Percentiles rank a stretch among this genome's conserved stretches.
These are phyloP conservation scores for Zygnema circumcarinatum DNA, from an alignment of 139 green algal species.

Conservation along the genomic window DNA sequence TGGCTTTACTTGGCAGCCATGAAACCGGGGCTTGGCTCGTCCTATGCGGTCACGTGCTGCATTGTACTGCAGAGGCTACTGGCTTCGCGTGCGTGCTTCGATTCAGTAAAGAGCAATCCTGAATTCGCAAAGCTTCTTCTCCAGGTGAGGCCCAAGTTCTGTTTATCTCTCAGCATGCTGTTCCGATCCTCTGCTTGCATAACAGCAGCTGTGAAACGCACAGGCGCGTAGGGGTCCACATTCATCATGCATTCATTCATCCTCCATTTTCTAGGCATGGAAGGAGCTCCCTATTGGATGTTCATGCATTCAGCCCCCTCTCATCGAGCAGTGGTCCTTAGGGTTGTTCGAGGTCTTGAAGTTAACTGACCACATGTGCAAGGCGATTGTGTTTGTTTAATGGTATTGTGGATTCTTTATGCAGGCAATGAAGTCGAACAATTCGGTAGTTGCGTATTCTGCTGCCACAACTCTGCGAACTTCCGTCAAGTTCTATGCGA, in stretches of 20 bases:
- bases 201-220: no score
- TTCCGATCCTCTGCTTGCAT: no score
- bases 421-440: constrained; percentile 18
- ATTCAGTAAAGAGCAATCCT: constrained; percentile 34
- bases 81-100: constrained; percentile 35
- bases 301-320: no score
- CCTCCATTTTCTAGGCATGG: no score
- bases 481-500: constrained; percentile 41
- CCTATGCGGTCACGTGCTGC: constrained; percentile 52
- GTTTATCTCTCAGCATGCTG: no score
- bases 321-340: no score
- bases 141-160: constrained; percentile 13
- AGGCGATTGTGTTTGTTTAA: no score
- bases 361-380: no score
- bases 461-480: constrained; percentile 21
- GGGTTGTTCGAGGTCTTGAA: no score
- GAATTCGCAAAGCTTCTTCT: constrained; percentile 39
- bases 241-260: no score
- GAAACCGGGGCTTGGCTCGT: constrained; percentile 22
- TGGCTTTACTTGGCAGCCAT: constrained; percentile 19
- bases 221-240: no score
- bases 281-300: no score
- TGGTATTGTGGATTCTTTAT: neutral
- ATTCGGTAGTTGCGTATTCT: constrained; percentile 17
- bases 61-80: constrained; percentile 39